Conservation (phyloP, 805 yeast species). For the Wickerhamomyces tratensis region DNA sequence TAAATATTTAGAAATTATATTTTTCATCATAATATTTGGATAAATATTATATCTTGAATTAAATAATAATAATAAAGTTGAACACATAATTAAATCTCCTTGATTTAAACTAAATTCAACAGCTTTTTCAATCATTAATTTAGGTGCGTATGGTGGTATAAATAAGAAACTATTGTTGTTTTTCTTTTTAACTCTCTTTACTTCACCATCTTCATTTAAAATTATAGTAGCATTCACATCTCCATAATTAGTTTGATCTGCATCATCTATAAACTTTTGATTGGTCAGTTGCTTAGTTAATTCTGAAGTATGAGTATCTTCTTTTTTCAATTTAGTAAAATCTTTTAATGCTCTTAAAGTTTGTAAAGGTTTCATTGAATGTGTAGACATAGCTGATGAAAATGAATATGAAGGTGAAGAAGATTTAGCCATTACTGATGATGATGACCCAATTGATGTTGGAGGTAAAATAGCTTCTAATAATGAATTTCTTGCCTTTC, state of each 20-base stretch:
- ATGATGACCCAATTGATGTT: conserved; percentile 9
- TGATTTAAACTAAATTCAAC: conserved; percentile 45
- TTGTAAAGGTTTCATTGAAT: neutral
- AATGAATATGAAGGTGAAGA: conserved; percentile 15
- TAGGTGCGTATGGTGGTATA: conserved; percentile 50
- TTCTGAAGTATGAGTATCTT: conserved; percentile 12
- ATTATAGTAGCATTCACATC: neutral
- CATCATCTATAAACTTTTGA: conserved; percentile 1
- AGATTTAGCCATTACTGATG: conserved; percentile 9
- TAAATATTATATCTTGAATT: conserved; percentile 27
- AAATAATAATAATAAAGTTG: conserved; percentile 48
- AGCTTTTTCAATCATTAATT: conserved; percentile 37
- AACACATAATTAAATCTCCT: conserved; percentile 56
- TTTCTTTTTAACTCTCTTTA: no score
- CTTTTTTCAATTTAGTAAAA: conserved; percentile 1
- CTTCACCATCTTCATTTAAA: neutral
- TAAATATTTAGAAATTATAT: conserved; percentile 46
- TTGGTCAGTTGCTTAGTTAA: conserved; percentile 17
- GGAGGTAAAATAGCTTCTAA: conserved; percentile 17
- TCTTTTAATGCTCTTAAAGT: conserved; percentile 1
- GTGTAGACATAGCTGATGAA: conserved; percentile 8
- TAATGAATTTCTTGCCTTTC: conserved; percentile 14
- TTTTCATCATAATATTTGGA: conserved; percentile 30
- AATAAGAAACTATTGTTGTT: neutral
- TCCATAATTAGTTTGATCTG: neutral